These are phyloP conservation scores for Suhomyces bribrorum DNA, from an alignment of 1,139 yeast genomes.

Conservation along the genomic window DNA sequence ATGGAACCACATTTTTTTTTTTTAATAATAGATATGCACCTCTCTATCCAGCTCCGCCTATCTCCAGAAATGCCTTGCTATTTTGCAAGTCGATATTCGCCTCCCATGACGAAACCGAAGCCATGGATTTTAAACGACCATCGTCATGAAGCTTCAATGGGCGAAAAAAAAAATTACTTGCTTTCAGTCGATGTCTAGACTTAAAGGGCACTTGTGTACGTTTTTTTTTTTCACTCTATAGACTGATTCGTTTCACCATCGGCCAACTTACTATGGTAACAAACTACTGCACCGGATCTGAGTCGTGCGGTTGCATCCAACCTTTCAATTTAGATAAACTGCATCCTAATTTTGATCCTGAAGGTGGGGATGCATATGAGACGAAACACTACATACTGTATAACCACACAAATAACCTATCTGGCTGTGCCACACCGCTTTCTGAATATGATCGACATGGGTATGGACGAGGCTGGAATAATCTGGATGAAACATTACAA, in stretches of 20 bases:
- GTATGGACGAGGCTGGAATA: too few species aligned
- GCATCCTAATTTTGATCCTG: not conserved
- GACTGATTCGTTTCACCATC: not conserved
- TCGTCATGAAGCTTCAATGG: not conserved
- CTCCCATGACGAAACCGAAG: not conserved
- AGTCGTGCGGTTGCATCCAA: not conserved
- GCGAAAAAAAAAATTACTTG: too few species aligned
- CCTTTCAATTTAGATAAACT: not conserved
- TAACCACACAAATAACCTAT: not conserved
- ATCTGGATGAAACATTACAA: too few species aligned
- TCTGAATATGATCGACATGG: not conserved
- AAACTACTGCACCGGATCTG: not conserved
- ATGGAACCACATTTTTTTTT: not conserved
- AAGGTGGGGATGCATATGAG: not conserved
- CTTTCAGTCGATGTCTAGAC: too few species aligned
- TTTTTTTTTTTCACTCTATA: not conserved
- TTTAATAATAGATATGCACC: not conserved
- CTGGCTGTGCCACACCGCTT: not conserved
- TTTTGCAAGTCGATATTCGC: not conserved
- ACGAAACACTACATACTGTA: not conserved
- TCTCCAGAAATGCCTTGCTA: not conserved
- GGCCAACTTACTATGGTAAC: not conserved
- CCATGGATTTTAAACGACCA: not conserved
- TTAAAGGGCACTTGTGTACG: too few species aligned
- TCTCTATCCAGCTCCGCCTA: not conserved